Base-by-base conservation (phyloP, 2,329 filamentous ascomycete species). In the Madurella fahalii region DNA sequence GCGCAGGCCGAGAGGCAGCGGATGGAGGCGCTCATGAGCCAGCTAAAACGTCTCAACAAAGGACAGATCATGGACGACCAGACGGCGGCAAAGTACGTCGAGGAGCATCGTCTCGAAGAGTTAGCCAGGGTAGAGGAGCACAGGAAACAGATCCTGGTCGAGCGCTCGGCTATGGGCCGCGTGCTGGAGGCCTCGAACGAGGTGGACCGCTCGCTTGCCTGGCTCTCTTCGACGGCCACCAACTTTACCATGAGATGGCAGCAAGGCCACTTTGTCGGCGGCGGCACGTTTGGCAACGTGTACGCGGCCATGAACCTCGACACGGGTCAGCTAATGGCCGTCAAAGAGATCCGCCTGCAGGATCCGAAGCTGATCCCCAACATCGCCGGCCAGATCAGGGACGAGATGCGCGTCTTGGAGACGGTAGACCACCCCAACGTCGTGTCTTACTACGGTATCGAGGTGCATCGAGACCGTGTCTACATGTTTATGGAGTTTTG, bases 401-500 rank as follows among this genome's bases (percentile, higher is more conserved):
- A 99, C 67, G 94, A 99, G 70, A 97, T 99, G 92, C 87, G 88
- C 49, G 93, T 99, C 5, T 76, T 99, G 47, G 93, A 97, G 71
- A 88, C 96, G 1, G 80, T 99, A 44, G 92, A 99, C 67, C 94
- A 99, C 68, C 94, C 94, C 18, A 99, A 99, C 68, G 90, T 99
- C 58, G 95, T 99, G 18, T 93, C 91, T 9, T 99, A 99, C 72
- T 94, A 94, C 67, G 94, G 94, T 55, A 97, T 99, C 66, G 94
- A 99, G 71, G 94, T 96, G 2, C 94, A 99, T 72, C 84, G 94
- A 59, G 94, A 99, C 77, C 94, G 96, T 68, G 94, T 99, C n/a
- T 99, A 97, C 72, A 96, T 99, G 63, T 99, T 99, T 70, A 99
- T 99, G 94, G 94, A 99, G 71, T 97, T 95, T 72, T 99, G 94